These are phyloP conservation scores for Gaeumannomyces sp. DNA, from an alignment of 2,329 filamentous ascomycete genomes.

Conservation along the genomic window DNA sequence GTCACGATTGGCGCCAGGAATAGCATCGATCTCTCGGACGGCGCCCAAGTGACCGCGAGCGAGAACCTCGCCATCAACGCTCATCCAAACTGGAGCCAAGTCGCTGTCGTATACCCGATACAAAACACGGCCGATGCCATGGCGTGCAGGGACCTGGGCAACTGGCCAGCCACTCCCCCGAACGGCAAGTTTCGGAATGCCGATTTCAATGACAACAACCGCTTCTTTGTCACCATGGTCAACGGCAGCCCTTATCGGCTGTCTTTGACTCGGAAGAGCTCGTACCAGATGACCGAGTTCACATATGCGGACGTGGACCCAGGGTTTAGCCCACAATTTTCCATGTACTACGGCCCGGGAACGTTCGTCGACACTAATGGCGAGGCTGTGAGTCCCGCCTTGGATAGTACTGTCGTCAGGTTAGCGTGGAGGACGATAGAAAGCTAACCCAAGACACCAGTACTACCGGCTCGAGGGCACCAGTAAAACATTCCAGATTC, in stretches of 20 bases:
- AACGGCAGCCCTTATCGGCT: slow-evolving; percentile 14
- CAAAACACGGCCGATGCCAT: slow-evolving; percentile 4
- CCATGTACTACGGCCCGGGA: slow-evolving; percentile 7
- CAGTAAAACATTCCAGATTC: slow-evolving; percentile 13
- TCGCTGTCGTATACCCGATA: slow-evolving; percentile 15
- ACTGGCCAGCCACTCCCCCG: slow-evolving; percentile 5
- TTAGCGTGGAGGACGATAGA: not conserved
- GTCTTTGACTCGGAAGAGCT: not conserved
- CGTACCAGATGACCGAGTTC: slow-evolving; percentile 9
- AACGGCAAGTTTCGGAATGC: slow-evolving; percentile 6
- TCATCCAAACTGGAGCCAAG: slow-evolving; percentile 25
- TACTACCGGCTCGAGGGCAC: slow-evolving; percentile 13
- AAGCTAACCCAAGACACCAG: not conserved
- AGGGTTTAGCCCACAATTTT: slow-evolving; percentile 7
- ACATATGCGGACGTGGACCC: slow-evolving; percentile 8
- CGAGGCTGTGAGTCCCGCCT: slow-evolving; percentile 3
- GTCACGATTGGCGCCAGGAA: slow-evolving; percentile 27
- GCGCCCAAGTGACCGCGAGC: slow-evolving; percentile 19
- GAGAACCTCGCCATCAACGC: slow-evolving; percentile 23
- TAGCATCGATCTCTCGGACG: slow-evolving; percentile 20
- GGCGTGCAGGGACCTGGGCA: slow-evolving; percentile 2
- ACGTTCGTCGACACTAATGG: slow-evolving; percentile 14
- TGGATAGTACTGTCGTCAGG: not conserved
- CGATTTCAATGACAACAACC: not conserved
- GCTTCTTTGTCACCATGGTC: slow-evolving; percentile 13